Evolutionary conservation across 2,329 filamentous ascomycete species (phyloP), one percentile per base, ranked within the genome.

Genomic region (Penicillium hordei): DNA sequence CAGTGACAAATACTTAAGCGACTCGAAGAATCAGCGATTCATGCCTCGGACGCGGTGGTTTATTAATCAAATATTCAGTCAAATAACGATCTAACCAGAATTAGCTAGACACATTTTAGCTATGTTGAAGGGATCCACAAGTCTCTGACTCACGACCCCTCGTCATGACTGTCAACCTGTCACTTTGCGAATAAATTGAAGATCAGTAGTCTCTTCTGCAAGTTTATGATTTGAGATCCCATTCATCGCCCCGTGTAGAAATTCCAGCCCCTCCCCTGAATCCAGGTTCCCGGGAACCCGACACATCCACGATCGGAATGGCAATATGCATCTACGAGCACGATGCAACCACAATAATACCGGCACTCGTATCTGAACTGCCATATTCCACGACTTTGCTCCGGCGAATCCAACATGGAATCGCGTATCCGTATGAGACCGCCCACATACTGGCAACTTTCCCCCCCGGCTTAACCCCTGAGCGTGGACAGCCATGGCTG

Each of bases 381-480:
- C 77, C 77, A 1, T 67, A 73, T 54, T 75, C 75, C 2, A 63
- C 75, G 4, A 69, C 75, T 1, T 55, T 78, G 0, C 59, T 74
- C 21, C 70, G 76, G 9, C 69, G 76, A 34, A 71, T 79, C 53
- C 76, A 79, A 58, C 73, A 76, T 57, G 65, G 71, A 34, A 29
- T 69, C 48, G 58, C 65, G 2, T 68, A 73, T 59, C 69, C 70
- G 7, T 70, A 69, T 3, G 21, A 64, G 34, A 75, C 72, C 6
- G 72, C 73, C 21, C 60, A 64, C 38, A 67, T 73, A 55, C 61
- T 76, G 8, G 68, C 71, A 19, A 75, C 72, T 17, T 73, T 75
- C 49, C 63, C 68, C 7, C 61, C 66, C 36, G 61, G 56, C 33
- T 44, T 38, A 34, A 48, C 58, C n/a, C 48, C 58, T 43, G 49